Evolutionary conservation across 768 basidiomycete species (phyloP).

Genomic region (Tricholoma furcatifolium): DNA sequence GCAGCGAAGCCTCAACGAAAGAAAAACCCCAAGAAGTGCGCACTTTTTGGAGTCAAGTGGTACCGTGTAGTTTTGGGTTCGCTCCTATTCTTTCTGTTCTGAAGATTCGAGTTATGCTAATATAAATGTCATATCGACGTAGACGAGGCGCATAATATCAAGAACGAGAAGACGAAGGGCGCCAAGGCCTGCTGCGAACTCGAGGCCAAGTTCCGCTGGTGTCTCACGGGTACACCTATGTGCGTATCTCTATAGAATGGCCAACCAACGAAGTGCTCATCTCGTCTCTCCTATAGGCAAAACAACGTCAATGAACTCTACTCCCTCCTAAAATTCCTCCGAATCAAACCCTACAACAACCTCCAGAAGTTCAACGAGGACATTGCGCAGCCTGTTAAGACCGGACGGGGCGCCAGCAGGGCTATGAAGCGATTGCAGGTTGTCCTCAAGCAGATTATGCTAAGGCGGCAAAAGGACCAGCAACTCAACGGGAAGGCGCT

Average conservation of each 20-base stretch:
- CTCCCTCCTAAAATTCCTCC: slow-evolving; percentile 86
- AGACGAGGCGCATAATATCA: slow-evolving; percentile 97
- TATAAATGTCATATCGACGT: not conserved
- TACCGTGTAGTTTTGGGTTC: slow-evolving; percentile 83
- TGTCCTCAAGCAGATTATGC: slow-evolving; percentile 84
- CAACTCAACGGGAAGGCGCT: slow-evolving; percentile 76
- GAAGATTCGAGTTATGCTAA: not conserved
- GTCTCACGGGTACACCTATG: slow-evolving; percentile 83
- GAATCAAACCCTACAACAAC: slow-evolving; percentile 76
- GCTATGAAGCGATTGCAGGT: slow-evolving; percentile 90
- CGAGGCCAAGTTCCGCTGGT: slow-evolving; percentile 83
- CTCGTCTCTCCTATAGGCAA: slow-evolving; percentile 53
- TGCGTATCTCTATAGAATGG: slow-evolving; percentile 34
- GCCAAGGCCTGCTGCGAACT: slow-evolving; percentile 78
- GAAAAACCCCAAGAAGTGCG: slow-evolving; percentile 52
- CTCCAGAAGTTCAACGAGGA: slow-evolving; percentile 77
- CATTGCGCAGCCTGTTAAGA: slow-evolving; percentile 80
- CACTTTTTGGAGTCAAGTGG: slow-evolving; percentile 80
- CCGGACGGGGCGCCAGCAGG: slow-evolving; percentile 50
- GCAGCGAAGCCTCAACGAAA: slow-evolving; percentile 41
- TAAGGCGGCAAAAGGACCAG: slow-evolving; percentile 80
- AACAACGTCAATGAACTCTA: slow-evolving; percentile 90
- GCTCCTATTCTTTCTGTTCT: slow-evolving; percentile 16
- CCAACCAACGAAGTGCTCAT: slow-evolving; percentile 27
- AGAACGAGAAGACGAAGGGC: slow-evolving; percentile 77